These are phyloP conservation scores for Ophiostoma australiae DNA, from an alignment of 2,329 filamentous ascomycete genomes.

Conservation along the genomic window DNA sequence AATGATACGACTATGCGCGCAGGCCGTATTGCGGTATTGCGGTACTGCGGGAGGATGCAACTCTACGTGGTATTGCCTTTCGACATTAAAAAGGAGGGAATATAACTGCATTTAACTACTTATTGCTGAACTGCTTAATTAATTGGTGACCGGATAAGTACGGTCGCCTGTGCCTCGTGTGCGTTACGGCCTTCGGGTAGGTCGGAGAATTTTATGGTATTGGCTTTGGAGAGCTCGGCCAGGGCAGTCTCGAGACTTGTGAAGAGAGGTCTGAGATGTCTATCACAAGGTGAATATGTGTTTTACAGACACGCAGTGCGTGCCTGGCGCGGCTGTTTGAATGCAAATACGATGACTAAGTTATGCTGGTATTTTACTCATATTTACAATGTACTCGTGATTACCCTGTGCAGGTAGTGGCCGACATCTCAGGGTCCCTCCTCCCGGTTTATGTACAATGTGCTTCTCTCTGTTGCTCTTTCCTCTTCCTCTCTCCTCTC, in stretches of 20 bases:
- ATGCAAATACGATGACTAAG: not conserved
- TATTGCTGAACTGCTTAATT: not conserved
- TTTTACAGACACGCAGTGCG: not conserved
- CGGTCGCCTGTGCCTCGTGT: too few species aligned
- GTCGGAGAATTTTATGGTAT: too few species aligned
- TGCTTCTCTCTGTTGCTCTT: too few species aligned
- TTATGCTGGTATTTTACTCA: too few species aligned
- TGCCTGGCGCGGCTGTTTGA: not conserved
- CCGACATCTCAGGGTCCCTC: conserved; percentile 4
- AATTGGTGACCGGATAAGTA: not conserved
- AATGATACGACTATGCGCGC: not conserved
- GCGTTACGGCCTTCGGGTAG: not conserved
- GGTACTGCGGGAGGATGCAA: not conserved
- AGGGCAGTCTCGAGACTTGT: too few species aligned
- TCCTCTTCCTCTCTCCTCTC: not conserved
- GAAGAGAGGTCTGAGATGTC: not conserved
- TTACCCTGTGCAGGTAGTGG: too few species aligned
- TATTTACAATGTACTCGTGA: too few species aligned
- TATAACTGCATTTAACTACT: not conserved
- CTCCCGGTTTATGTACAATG: not conserved
- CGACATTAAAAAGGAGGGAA: too few species aligned
- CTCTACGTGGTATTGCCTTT: not conserved
- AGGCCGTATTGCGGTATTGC: not conserved
- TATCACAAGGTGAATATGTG: too few species aligned
- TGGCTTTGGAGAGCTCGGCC: too few species aligned